Evolutionary conservation across 139 green algal genomes (phyloP).

Genomic region (Limnomonas spitsbergensis): DNA sequence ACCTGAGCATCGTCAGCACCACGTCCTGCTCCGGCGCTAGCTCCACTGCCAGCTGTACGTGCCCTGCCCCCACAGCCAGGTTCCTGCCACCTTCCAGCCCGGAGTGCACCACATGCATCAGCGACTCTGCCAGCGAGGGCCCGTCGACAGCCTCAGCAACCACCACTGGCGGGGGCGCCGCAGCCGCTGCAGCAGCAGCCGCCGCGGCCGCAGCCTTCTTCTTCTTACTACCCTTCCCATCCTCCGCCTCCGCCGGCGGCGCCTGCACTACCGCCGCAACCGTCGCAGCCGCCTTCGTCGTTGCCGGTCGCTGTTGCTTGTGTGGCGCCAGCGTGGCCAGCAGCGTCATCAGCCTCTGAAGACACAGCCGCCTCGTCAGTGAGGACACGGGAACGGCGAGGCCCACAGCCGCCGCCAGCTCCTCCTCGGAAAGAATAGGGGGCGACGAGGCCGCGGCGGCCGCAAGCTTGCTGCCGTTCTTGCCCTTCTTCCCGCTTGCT

Average conservation of each 20-base stretch:
- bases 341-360: constrained; percentile 46
- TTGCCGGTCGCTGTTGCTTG: constrained; percentile 17
- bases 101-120: not conserved
- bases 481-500: constrained; percentile 24
- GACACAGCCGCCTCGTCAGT: constrained; percentile 42
- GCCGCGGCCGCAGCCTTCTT: too few relatives aligned
- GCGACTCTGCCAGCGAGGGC: not conserved
- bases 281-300: not conserved
- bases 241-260: not conserved
- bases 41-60: not conserved
- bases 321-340: constrained; percentile 23
- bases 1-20: constrained; percentile 9
- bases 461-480: constrained; percentile 12
- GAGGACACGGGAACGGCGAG: not conserved
- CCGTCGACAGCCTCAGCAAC: not conserved
- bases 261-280: constrained; percentile 19
- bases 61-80: not conserved
- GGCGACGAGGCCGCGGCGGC: not conserved
- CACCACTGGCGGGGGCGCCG: constrained; percentile 22
- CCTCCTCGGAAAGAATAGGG: not conserved
- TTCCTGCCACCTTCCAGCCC: not conserved
- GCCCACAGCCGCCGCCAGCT: not conserved
- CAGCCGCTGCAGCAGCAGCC: not conserved
- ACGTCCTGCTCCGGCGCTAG: not conserved
- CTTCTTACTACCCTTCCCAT: too few relatives aligned